Evolutionary conservation across 139 green algal species (phyloP).

Genomic region (Haematococcus lacustris): DNA sequence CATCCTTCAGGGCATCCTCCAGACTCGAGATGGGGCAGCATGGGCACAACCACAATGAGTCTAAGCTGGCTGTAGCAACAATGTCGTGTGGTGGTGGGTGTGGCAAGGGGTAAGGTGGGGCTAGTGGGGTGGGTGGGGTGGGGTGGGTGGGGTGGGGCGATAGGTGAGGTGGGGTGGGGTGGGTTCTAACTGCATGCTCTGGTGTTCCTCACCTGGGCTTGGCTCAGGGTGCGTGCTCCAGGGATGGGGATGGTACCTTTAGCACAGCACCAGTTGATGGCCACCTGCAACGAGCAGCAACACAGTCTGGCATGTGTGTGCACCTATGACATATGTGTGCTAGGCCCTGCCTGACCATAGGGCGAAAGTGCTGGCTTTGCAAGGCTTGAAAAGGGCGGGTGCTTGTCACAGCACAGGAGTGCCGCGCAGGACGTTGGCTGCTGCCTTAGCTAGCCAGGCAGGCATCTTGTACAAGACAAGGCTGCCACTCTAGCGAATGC

Average conservation of each 20-base stretch:
- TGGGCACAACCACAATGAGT: too few species aligned
- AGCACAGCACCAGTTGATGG: slow-evolving; percentile 92
- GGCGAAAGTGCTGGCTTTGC: background rate
- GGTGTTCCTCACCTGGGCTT: background rate
- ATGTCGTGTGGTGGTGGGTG: too few species aligned
- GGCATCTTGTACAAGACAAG: too few species aligned
- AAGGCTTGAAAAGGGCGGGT: background rate
- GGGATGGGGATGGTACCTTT: slow-evolving; percentile 91
- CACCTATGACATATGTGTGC: background rate
- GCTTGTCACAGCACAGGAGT: background rate
- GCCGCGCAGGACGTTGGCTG: background rate
- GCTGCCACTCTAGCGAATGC: too few species aligned
- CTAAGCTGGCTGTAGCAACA: too few species aligned
- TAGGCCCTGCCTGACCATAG: background rate
- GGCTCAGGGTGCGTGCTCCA: slow-evolving; percentile 38
- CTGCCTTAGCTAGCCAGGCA: background rate
- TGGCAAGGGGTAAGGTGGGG: too few species aligned
- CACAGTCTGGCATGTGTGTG: background rate
- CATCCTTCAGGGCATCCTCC: too few species aligned
- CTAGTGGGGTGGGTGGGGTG: too few species aligned
- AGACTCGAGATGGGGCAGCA: too few species aligned
- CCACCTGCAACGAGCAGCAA: slow-evolving; percentile 58
- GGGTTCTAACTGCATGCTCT: too few species aligned
- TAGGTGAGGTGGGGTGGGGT: too few species aligned
- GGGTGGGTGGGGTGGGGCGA: too few species aligned